These are phyloP conservation scores for Mentha longifolia DNA, from an alignment of 257 asterid species.

Conservation along the genomic window DNA sequence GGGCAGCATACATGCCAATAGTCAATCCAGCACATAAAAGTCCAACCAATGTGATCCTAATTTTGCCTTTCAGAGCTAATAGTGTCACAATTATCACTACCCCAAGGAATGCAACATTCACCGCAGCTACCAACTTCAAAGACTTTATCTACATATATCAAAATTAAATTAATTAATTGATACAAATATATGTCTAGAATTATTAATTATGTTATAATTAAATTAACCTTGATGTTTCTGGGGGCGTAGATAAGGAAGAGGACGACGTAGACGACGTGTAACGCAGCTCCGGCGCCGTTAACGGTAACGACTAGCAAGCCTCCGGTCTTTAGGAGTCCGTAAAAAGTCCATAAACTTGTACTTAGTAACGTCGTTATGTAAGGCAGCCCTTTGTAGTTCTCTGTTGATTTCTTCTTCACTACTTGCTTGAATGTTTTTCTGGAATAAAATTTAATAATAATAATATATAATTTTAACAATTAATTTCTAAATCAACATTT, in stretches of 20 bases:
- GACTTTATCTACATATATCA: constrained; percentile 43
- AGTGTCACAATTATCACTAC: constrained; percentile 48
- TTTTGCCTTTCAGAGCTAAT: constrained; percentile 44
- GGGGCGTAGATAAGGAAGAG: constrained; percentile 68
- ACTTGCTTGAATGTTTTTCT: constrained; percentile 51
- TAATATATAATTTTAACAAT: no score
- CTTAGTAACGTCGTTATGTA: constrained; percentile 49
- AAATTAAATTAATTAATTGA: neutral
- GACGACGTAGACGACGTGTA: constrained; percentile 57
- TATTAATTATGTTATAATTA: no score
- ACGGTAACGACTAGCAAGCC: constrained; percentile 65
- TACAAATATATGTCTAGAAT: no score
- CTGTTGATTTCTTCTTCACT: constrained; percentile 61
- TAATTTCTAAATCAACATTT: neutral
- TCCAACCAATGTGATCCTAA: constrained; percentile 56
- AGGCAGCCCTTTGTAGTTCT: constrained; percentile 52
- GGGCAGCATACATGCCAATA: constrained; percentile 82
- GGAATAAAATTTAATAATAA: constrained; percentile 2
- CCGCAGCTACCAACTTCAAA: constrained; percentile 46
- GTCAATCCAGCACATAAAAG: constrained; percentile 62
- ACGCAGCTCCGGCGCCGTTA: constrained; percentile 61
- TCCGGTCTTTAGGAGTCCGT: constrained; percentile 63
- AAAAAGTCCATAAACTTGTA: constrained; percentile 56
- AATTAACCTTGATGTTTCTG: constrained; percentile 45
- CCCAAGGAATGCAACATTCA: constrained; percentile 58